A percentile compares a stretch with the other conserved stretches of the same genome.
phyloP scores from a whole-genome alignment of 2,329 filamentous ascomycete species.

The Parasarocladium wereldwijsianum region DNA sequence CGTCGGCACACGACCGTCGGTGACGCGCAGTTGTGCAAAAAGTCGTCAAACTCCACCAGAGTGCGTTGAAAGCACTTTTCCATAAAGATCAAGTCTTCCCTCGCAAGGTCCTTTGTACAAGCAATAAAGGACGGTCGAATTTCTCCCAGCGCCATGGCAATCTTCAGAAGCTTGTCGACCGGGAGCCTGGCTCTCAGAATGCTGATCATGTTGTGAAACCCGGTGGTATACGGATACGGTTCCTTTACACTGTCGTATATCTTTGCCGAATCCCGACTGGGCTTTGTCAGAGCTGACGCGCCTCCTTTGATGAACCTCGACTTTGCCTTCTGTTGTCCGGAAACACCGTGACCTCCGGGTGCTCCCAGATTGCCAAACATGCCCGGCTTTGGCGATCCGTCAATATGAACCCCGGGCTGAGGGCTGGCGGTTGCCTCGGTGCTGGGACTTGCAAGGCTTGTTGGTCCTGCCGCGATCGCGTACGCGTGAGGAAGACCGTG shows the following conservation, averaged over 20 bases:
- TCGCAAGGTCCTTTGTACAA: conserved; percentile 75
- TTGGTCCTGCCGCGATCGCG: conserved; percentile 48
- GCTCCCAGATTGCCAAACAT: too few species aligned
- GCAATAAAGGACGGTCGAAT: conserved; percentile 90
- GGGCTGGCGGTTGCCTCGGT: conserved; percentile 49
- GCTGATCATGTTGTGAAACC: conserved; percentile 77
- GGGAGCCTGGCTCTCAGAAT: conserved; percentile 69
- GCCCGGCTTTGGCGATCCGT: conserved; percentile 30
- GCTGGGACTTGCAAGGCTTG: conserved; percentile 47
- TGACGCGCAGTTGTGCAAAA: conserved; percentile 74
- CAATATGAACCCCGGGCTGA: conserved; percentile 37
- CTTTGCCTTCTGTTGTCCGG: conserved; percentile 22
- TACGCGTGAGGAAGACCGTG: conserved; percentile 51
- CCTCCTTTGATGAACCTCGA: conserved; percentile 25
- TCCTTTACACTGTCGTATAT: conserved; percentile 85
- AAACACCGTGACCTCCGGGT: conserved; percentile 12
- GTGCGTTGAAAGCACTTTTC: conserved; percentile 94
- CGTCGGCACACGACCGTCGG: conserved; percentile 85
- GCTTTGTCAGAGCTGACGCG: conserved; percentile 42
- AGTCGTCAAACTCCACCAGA: conserved; percentile 84
- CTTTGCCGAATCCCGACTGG: conserved; percentile 58
- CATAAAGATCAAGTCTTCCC: conserved; percentile 89
- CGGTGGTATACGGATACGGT: conserved; percentile 79
- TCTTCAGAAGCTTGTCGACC: conserved; percentile 60
- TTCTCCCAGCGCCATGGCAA: conserved; percentile 74